A percentile compares a stretch with the other conserved stretches of the same genome.
These are phyloP conservation scores for Sporobolomyces phaffii DNA, from an alignment of 768 basidiomycete genomes.

Conservation along the genomic window DNA sequence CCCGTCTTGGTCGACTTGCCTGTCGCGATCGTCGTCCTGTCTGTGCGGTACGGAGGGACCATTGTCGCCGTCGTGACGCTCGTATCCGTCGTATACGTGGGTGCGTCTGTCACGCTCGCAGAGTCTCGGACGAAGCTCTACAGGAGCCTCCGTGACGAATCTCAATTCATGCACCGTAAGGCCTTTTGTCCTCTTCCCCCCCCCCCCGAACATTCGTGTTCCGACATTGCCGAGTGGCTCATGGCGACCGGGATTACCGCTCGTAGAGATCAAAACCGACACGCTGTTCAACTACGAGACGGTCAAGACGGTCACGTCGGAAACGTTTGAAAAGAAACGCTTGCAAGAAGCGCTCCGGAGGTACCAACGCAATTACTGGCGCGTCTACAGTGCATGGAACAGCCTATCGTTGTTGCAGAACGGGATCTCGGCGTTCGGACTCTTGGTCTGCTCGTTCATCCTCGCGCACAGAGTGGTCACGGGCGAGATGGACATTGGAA, in stretches of 20 bases:
- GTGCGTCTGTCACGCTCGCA: conserved; percentile 29
- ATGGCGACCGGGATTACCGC: too few relatives aligned
- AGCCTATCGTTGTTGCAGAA: conserved; percentile 18
- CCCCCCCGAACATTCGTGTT: conserved; percentile 65
- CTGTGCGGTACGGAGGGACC: conserved; percentile 46
- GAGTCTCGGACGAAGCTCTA: conserved; percentile 28
- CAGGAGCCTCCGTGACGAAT: conserved; percentile 30
- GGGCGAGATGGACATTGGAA: conserved; percentile 45
- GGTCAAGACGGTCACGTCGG: conserved; percentile 83
- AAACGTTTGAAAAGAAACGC: conserved; percentile 67
- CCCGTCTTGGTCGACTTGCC: conserved; percentile 72
- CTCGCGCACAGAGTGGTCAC: conserved; percentile 64
- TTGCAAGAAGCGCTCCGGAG: conserved; percentile 65
- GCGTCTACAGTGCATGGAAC: conserved; percentile 49
- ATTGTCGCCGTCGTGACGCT: conserved; percentile 46
- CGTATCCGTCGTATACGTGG: conserved; percentile 44
- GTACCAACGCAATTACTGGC: conserved; percentile 66
- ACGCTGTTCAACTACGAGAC: conserved; percentile 61
- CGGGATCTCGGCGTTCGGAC: conserved; percentile 55
- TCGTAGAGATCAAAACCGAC: conserved; percentile 53
- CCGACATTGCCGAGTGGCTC: conserved; percentile 59
- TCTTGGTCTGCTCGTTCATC: conserved; percentile 74
- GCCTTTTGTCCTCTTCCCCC: conserved; percentile 53
- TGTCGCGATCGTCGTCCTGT: conserved; percentile 55
- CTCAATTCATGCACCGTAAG: conserved; percentile 28